Evolutionary conservation across 2,329 filamentous ascomycete species (phyloP), one percentile per base, ranked within the genome.

Genomic region (Sodiomyces alkalinus): DNA sequence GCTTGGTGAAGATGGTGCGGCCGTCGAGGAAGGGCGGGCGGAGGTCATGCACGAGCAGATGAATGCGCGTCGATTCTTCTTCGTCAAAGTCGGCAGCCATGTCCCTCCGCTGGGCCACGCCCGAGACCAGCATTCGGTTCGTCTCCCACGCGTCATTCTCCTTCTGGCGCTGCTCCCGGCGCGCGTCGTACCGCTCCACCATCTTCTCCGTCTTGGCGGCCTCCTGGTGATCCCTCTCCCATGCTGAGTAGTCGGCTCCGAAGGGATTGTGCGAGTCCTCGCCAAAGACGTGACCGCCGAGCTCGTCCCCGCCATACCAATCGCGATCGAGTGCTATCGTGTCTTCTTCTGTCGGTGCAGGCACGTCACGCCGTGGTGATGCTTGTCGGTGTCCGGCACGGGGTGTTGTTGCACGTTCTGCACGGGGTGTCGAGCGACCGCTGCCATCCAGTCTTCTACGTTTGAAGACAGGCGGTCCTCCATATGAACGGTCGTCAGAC

Each of bases 111-210:
- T 98, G 92, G 12, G 90, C 90, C 12, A 98, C 86, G 32, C 87
- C 87, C 13, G 86, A 94, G 1, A 86, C 90, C 35, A 98, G 65
- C 90, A 98, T 96, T 33, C 90, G 80, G 50, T 98, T 98, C 11
- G 87, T 90, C 53, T 98, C 92, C 90, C 90, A 98, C 0, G 86
- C 87, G 53, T 98, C 90, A 23, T 90, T 85, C 47, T 98, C 90
- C 47, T 80, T 85, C 50, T 93, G 82, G 42, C 86, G 81, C 53
- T 93, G 83, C 33, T 82, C 65, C 35, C 77, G 75, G 28, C 80
- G 68, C 24, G 79, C 79, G 30, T 60, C 68, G 43, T 63, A 69
- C 42, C 68, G 75, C 29, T 68, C 75, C 5, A 74, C 65, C 58
- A 90, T 90, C 62, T 82, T 90, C 52, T 92, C 81, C 7, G 74